These are phyloP conservation scores for Sodiomyces alkalinus DNA, from an alignment of 2,329 filamentous ascomycete genomes.

Conservation along the genomic window DNA sequence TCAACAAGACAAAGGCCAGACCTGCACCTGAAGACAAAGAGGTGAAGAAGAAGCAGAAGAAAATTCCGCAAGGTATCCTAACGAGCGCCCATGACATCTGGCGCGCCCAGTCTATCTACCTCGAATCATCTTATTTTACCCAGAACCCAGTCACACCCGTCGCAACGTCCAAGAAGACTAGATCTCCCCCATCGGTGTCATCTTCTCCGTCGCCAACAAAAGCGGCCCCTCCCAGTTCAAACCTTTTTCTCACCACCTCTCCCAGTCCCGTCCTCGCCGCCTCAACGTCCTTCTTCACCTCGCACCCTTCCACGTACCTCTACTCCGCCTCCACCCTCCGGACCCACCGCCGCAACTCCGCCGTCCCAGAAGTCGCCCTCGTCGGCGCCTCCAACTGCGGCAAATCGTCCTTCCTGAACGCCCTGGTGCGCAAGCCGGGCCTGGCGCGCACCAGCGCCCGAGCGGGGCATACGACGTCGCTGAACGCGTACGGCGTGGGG, in stretches of 20 bases:
- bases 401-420: slow-evolving; percentile 80
- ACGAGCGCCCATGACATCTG: slow-evolving; percentile 1
- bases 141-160: no score
- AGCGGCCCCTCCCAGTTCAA: no score
- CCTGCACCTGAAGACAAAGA: no score
- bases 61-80: no score
- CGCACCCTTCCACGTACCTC: slow-evolving; percentile 19
- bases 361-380: slow-evolving; percentile 51
- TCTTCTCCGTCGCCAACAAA: no score
- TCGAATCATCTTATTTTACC: no score
- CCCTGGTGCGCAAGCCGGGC: slow-evolving; percentile 34
- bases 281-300: background rate
- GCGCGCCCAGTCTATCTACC: slow-evolving; percentile 1
- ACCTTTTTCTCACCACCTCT: no score
- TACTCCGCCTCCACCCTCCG: slow-evolving; percentile 32
- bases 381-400: slow-evolving; percentile 81
- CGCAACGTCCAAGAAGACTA: no score
- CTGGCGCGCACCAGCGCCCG: slow-evolving; percentile 33
- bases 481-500: slow-evolving; percentile 42
- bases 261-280: background rate
- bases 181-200: no score
- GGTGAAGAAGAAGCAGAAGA: no score
- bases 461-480: slow-evolving; percentile 36
- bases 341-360: slow-evolving; percentile 33
- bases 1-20: no score